These are phyloP conservation scores for Hemileia vastatrix DNA, from an alignment of 1,284 basidiomycete species.

Conservation along the genomic window DNA sequence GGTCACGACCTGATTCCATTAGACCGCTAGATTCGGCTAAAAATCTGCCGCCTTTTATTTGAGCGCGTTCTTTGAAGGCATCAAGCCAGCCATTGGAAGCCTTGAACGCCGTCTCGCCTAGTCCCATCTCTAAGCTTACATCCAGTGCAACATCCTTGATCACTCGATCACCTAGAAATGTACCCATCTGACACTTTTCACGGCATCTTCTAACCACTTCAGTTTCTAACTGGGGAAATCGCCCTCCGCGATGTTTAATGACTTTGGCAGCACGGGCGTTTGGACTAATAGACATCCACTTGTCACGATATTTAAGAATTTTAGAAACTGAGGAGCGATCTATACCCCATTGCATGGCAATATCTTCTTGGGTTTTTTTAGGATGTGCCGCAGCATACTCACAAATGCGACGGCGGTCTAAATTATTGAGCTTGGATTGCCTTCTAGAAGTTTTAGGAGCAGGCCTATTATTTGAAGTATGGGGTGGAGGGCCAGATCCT, in stretches of 20 bases:
- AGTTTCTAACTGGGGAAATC: slow-evolving; percentile 64
- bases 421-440: slow-evolving; percentile 63
- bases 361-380: slow-evolving; percentile 57
- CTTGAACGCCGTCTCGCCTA: slow-evolving; percentile 65
- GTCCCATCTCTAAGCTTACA: slow-evolving; percentile 53
- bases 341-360: slow-evolving; percentile 63
- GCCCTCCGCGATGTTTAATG: slow-evolving; percentile 53
- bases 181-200: slow-evolving; percentile 51
- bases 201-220: slow-evolving; percentile 57
- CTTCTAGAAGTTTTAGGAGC: slow-evolving; percentile 55
- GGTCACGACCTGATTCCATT: no score
- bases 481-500: no score
- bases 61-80: slow-evolving; percentile 73
- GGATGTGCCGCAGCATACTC: slow-evolving; percentile 54
- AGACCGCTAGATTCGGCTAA: no score
- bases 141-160: slow-evolving; percentile 64
- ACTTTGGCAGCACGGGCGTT: slow-evolving; percentile 52
- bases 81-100: slow-evolving; percentile 82
- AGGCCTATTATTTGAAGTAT: no score
- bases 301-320: slow-evolving; percentile 70
- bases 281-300: slow-evolving; percentile 63
- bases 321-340: slow-evolving; percentile 89
- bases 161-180: slow-evolving; percentile 57
- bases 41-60: slow-evolving; percentile 47
- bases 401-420: slow-evolving; percentile 68